Percentiles rank a stretch among this genome's conserved stretches.
These are phyloP conservation scores for Paramecium bursaria DNA, from an alignment of 73 alveolate genomes.

Conservation along the genomic window DNA sequence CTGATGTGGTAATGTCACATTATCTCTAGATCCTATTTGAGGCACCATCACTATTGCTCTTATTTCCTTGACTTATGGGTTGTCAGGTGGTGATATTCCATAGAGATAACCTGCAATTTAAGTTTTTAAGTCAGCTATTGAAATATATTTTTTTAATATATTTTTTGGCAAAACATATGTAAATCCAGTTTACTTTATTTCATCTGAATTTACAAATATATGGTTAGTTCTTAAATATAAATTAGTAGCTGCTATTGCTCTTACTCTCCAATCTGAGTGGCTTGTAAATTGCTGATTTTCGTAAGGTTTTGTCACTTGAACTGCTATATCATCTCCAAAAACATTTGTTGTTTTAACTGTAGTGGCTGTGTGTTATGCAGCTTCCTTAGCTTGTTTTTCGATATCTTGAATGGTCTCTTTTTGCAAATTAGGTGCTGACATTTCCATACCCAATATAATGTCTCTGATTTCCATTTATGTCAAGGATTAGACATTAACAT, in stretches of 20 bases:
- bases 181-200: slow-evolving; percentile 88
- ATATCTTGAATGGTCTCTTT: slow-evolving; percentile 88
- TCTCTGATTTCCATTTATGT: slow-evolving; percentile 99
- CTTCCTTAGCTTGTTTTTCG: slow-evolving; percentile 93
- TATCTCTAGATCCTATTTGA: slow-evolving; percentile 91
- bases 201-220: slow-evolving; percentile 97
- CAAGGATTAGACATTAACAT: slow-evolving; percentile 98
- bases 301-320: slow-evolving; percentile 94
- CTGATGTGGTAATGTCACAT: slow-evolving; percentile 91
- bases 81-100: slow-evolving; percentile 98
- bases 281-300: slow-evolving; percentile 97
- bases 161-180: slow-evolving; percentile 99
- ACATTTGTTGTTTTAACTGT: slow-evolving; percentile 90
- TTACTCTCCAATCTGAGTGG: slow-evolving; percentile 99
- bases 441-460: slow-evolving; percentile 99
- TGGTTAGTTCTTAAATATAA: slow-evolving; percentile 97
- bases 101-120: slow-evolving; percentile 98
- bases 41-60: slow-evolving; percentile 96
- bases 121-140: slow-evolving; percentile 97
- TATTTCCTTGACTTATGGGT: slow-evolving; percentile 89
- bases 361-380: slow-evolving; percentile 87
- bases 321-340: slow-evolving; percentile 89
- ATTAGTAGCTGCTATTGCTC: slow-evolving; percentile 99
- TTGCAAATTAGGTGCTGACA: slow-evolving; percentile 95
- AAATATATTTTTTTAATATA: slow-evolving; percentile 97